Percentiles rank a stretch among this genome's conserved stretches.
Conservation (phyloP, 2,329 filamentous ascomycete genomes). For the Colletotrichum magnum region DNA sequence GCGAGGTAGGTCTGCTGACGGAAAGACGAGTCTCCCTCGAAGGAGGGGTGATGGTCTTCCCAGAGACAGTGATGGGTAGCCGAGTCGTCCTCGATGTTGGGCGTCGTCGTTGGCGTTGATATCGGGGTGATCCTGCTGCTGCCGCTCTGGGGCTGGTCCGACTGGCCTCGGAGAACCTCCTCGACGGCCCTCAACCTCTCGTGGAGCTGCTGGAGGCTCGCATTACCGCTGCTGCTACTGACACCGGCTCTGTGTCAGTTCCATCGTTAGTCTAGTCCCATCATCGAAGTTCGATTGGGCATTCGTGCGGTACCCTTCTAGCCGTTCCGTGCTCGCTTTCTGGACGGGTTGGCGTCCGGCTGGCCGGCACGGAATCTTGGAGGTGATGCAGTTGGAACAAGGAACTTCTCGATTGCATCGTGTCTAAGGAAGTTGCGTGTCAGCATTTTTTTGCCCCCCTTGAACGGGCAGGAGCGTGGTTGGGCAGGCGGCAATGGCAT, state of each 20-base stretch:
- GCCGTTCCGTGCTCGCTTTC: background rate
- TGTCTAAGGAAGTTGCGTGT: constrained; percentile 21
- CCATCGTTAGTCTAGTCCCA: background rate
- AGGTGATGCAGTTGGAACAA: constrained; percentile 44
- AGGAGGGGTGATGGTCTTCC: constrained; percentile 21
- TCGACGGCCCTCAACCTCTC: constrained; percentile 38
- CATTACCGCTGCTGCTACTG: background rate
- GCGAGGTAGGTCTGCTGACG: constrained; percentile 37
- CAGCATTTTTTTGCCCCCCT: background rate
- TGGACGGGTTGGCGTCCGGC: constrained; percentile 21
- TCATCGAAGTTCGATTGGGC: background rate
- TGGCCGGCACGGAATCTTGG: constrained; percentile 42
- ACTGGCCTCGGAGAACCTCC: constrained; percentile 28
- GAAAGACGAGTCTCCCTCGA: constrained; percentile 40
- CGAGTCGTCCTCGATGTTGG: constrained; percentile 25
- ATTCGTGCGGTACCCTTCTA: constrained; percentile 12
- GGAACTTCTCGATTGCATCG: constrained; percentile 42
- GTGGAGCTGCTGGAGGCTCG: constrained; percentile 33
- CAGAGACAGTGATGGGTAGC: constrained; percentile 13
- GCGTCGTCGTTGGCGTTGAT: constrained; percentile 17
- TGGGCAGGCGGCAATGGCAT: background rate
- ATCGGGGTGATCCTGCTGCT: constrained; percentile 21
- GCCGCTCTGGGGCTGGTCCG: background rate
- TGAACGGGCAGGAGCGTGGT: background rate
- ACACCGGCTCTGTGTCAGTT: too few species aligned